Evolutionary conservation across 345 rosid genomes (phyloP).

Genomic region (Eucalyptus tenuipes): DNA sequence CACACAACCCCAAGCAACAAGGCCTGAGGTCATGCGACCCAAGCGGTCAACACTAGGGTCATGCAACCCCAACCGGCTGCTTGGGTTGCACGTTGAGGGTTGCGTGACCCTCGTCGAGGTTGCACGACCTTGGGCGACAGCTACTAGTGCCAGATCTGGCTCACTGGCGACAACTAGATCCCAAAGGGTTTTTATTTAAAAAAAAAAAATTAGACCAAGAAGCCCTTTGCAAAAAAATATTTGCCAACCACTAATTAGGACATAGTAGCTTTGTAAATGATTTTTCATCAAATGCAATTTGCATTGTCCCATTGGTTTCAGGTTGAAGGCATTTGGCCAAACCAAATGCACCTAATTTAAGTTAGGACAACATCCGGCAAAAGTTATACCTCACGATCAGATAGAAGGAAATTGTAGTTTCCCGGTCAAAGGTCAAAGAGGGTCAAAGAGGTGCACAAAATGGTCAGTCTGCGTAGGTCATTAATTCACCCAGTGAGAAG

Average conservation of each 20-base stretch:
- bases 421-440: not conserved
- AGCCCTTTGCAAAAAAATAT: no score
- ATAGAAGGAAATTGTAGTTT: not conserved
- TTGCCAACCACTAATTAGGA: no score
- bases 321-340: no score
- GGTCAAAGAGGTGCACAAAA: not conserved
- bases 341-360: not conserved
- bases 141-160: accelerated
- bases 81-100: accelerated
- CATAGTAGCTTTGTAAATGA: no score
- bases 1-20: no score
- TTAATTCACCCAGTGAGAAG: not conserved
- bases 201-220: no score
- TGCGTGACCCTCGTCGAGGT: accelerated
- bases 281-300: no score
- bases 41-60: accelerated
- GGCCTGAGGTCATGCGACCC: no score
- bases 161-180: no score
- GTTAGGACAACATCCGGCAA: not conserved
- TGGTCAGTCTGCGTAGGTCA: not conserved
- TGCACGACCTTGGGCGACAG: no score
- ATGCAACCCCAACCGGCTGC: accelerated
- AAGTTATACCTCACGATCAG: not conserved
- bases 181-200: no score
- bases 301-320: accelerated